phyloP scores from a whole-genome alignment of 768 basidiomycete species.

The Pleurotus citrinopileatus region DNA sequence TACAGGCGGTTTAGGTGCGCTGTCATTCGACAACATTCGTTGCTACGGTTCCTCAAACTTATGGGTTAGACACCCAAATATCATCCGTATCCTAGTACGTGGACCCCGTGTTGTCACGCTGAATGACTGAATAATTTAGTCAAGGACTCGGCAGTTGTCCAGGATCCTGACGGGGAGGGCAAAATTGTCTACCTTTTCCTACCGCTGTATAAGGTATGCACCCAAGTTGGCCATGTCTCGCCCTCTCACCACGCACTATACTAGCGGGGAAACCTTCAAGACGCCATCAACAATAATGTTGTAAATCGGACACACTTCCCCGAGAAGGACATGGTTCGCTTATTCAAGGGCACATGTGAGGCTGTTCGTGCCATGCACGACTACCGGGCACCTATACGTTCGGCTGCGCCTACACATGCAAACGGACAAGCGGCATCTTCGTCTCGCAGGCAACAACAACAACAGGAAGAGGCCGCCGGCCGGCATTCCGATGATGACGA shows the following conservation, averaged over 20 bases:
- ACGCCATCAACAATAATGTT: constrained; percentile 84
- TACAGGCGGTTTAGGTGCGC: constrained; percentile 91
- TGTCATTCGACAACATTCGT: background rate
- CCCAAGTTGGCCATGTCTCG: background rate
- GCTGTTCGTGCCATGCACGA: constrained; percentile 95
- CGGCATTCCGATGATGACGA: constrained; percentile 56
- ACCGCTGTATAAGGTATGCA: constrained; percentile 82
- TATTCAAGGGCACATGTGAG: constrained; percentile 93
- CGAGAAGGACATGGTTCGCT: constrained; percentile 82
- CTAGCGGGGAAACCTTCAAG: constrained; percentile 92
- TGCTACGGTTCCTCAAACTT: background rate
- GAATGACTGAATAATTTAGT: constrained; percentile 16
- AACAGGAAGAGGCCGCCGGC: constrained; percentile 21
- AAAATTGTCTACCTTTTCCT: constrained; percentile 96
- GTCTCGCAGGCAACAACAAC: constrained; percentile 12
- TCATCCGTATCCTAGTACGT: constrained; percentile 86
- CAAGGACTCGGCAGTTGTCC: constrained; percentile 91
- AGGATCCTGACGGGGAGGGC: constrained; percentile 90
- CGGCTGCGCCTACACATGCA: constrained; percentile 13
- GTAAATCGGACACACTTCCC: constrained; percentile 81
- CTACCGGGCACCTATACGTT: constrained; percentile 58
- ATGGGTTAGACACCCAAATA: constrained; percentile 80
- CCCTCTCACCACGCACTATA: constrained; percentile 2
- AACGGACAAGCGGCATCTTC: constrained; percentile 19
- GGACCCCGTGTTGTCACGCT: background rate